These are phyloP conservation scores for Rheum nobile DNA, from an alignment of 148 eudicot genomes.

Conservation along the genomic window DNA sequence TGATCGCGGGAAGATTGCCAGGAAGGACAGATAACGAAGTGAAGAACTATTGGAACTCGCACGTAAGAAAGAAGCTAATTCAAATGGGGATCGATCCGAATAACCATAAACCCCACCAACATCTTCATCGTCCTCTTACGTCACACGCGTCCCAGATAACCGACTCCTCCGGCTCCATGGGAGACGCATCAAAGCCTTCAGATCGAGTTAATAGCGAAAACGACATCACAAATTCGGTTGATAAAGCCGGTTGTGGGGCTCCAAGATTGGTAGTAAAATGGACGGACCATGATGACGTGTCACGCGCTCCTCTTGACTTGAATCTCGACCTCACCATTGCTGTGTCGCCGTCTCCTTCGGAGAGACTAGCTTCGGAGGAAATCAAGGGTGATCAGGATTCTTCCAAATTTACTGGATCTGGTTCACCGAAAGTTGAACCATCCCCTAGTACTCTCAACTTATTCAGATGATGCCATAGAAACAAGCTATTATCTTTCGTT, in stretches of 20 bases:
- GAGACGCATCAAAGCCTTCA: background rate
- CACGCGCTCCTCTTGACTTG: constrained; percentile 8
- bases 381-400: background rate
- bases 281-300: background rate
- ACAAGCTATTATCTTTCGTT: background rate
- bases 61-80: constrained; percentile 23
- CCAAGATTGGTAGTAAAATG: background rate
- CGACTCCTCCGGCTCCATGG: background rate
- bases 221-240: background rate
- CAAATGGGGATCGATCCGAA: constrained; percentile 29
- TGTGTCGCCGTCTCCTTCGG: no score
- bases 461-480: background rate
- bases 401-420: background rate
- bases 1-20: constrained; percentile 39
- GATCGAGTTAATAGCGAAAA: background rate
- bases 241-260: background rate
- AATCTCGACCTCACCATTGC: constrained; percentile 28
- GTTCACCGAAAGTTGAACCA: background rate
- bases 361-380: background rate
- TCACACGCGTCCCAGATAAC: background rate
- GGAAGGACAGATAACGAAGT: constrained; percentile 37
- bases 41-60: constrained; percentile 33
- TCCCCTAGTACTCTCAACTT: constrained; percentile 4
- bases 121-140: constrained; percentile 6
- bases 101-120: constrained; percentile 22